Evolutionary conservation across 2,329 filamentous ascomycete species (phyloP), one percentile per base, ranked within the genome.

Genomic region (Eutypa lata): DNA sequence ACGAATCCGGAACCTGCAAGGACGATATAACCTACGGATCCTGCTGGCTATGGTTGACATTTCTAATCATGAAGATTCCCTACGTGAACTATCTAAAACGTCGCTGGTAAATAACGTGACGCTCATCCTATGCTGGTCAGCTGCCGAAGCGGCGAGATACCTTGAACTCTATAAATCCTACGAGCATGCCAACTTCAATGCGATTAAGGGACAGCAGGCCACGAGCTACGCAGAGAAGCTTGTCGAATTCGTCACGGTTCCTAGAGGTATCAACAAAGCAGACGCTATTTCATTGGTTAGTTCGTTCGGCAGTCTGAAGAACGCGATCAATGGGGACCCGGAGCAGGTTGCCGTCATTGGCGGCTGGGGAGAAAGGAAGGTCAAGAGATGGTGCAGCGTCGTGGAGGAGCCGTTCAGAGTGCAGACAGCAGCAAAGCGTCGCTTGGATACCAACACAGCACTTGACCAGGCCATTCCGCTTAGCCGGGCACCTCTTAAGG

Each of bases 321-420:
- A 88, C 37, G 93, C 93, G 0, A 79, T 97, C 54, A 97, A 97
- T 69, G 93, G 91, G 2, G 82, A 88, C 44, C 84, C 90, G 0
- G 94, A 97, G 67, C 89, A 96, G 70, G 81, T 99, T 35, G 84
- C 86, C 14, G 76, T 90, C 57, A 84, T 99, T n/a, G 82, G 87
- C 28, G 94, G 94, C 1, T 99, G 92, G 92, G 94, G 94, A 33
- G 90, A 95, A 71, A 91, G 90, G 74, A 99, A 99, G 72, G 91
- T 97, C 21, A 88, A 89, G 70, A 83, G 85, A 53, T 97, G 93
- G 93, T 87, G 82, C 60, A 81, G 78, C 52, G 88, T 89, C 10
- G 88, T 97, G 1, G 83, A 90, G 54, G 91, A 96, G 71, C 90
- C 91, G 0, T 97, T 97, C 63, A 77, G 90, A 53, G 84, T 88